These are phyloP conservation scores for Rhodotorula glutinis DNA, from an alignment of 1,284 basidiomycete species.

Conservation along the genomic window DNA sequence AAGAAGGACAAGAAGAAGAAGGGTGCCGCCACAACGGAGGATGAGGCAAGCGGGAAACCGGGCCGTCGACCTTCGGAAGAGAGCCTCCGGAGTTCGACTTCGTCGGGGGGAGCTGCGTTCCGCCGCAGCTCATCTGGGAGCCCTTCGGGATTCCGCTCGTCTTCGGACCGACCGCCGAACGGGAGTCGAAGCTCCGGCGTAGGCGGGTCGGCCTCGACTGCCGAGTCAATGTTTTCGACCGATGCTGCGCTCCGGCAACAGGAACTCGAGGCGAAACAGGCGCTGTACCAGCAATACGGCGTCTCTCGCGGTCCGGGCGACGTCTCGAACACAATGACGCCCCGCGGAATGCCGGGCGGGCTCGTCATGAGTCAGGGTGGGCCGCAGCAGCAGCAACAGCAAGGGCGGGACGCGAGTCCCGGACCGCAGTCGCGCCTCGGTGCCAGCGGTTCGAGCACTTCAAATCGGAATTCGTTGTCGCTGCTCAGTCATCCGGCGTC, in stretches of 20 bases:
- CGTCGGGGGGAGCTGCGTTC: not conserved
- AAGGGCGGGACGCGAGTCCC: too few species aligned
- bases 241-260: constrained; percentile 62
- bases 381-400: not conserved
- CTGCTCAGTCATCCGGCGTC: constrained; percentile 19
- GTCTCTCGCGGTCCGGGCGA: constrained; percentile 43
- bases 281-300: constrained; percentile 77
- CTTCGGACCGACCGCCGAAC: constrained; percentile 10
- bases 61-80: constrained; percentile 26
- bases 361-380: constrained; percentile 4
- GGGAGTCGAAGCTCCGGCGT: not conserved
- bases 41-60: constrained; percentile 6
- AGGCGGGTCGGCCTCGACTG: constrained; percentile 43
- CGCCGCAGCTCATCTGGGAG: constrained; percentile 5
- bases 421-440: not conserved
- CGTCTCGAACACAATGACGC: constrained; percentile 39
- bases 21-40: constrained; percentile 44
- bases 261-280: constrained; percentile 81
- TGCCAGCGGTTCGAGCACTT: constrained; percentile 4
- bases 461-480: constrained; percentile 25
- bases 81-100: constrained; percentile 15
- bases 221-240: constrained; percentile 42
- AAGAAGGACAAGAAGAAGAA: constrained; percentile 70
- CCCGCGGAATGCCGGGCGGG: constrained; percentile 7
- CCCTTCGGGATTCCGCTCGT: constrained; percentile 8